Percentiles rank a stretch among this genome's conserved stretches.
Evolutionary conservation across 2,329 filamentous ascomycete genomes (phyloP).

Genomic region (Alternaria sp.): DNA sequence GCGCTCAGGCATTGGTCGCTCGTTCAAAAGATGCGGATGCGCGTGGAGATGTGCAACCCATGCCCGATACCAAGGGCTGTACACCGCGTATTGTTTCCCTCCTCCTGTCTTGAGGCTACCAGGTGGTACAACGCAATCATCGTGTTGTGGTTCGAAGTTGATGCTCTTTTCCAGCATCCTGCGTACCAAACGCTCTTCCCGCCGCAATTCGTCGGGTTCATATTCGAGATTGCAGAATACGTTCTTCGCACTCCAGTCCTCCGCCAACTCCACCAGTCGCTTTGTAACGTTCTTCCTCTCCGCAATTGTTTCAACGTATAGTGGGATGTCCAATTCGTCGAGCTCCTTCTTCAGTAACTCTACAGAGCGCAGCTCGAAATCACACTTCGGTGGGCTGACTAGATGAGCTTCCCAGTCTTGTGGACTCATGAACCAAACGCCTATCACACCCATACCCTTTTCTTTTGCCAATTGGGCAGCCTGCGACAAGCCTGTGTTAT

Average conservation of each 20-base stretch:
- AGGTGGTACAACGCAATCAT: conserved; percentile 83
- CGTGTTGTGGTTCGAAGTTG: conserved; percentile 75
- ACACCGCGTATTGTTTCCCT: conserved; percentile 84
- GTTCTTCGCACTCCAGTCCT: conserved; percentile 76
- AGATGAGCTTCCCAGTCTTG: conserved; percentile 86
- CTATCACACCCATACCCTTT: conserved; percentile 74
- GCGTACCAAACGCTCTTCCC: conserved; percentile 73
- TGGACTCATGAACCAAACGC: conserved; percentile 80
- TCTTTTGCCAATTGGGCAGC: conserved; percentile 73
- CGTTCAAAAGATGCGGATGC: conserved; percentile 71
- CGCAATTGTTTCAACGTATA: conserved; percentile 76
- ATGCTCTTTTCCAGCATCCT: conserved; percentile 69
- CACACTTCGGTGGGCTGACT: conserved; percentile 74
- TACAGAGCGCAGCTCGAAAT: conserved; percentile 81
- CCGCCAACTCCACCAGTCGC: conserved; percentile 70
- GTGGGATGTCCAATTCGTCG: conserved; percentile 74
- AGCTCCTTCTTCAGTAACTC: conserved; percentile 71
- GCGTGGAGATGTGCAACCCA: conserved; percentile 79
- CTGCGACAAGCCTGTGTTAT: conserved; percentile 75
- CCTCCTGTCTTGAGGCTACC: conserved; percentile 70
- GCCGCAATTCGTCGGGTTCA: conserved; percentile 85
- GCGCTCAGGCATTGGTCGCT: conserved; percentile 64
- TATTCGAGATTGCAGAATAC: conserved; percentile 88
- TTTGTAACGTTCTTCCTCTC: conserved; percentile 69
- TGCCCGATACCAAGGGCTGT: conserved; percentile 79